phyloP scores from a whole-genome alignment of 2,329 filamentous ascomycete genomes.

The Fusarium devonianum region DNA sequence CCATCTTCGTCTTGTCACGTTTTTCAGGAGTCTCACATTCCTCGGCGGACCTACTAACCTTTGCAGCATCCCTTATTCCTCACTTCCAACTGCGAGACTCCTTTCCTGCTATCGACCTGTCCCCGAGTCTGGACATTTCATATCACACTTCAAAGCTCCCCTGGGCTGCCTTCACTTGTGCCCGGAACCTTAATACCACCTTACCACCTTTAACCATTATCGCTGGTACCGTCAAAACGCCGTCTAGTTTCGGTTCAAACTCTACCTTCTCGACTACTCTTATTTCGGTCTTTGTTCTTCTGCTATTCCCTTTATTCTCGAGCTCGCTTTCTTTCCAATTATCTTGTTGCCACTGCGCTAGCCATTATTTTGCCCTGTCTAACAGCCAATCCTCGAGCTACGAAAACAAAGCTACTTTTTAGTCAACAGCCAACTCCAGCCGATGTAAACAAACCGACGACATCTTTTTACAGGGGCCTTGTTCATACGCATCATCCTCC shows the following conservation, averaged over 20 bases:
- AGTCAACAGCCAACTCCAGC: constrained; percentile 29
- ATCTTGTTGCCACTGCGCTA: constrained; percentile 19
- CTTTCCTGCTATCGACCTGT: neutral
- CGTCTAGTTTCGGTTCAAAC: constrained; percentile 22
- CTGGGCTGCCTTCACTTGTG: constrained; percentile 23
- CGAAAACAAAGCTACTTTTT: constrained; percentile 23
- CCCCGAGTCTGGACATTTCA: constrained; percentile 13
- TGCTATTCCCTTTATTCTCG: constrained; percentile 4
- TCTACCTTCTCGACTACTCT: constrained; percentile 18
- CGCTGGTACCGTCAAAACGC: constrained; percentile 12
- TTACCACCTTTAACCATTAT: constrained; percentile 4
- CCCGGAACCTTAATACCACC: constrained; percentile 29
- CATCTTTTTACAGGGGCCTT: constrained; percentile 9
- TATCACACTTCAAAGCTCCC: constrained; percentile 23
- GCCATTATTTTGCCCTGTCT: constrained; percentile 24
- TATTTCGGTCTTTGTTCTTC: constrained; percentile 22
- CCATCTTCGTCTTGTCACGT: constrained; percentile 23
- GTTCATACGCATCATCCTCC: neutral
- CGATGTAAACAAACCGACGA: constrained; percentile 38
- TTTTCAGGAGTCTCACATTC: constrained; percentile 8
- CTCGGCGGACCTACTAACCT: constrained; percentile 22
- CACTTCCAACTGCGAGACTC: too few relatives aligned
- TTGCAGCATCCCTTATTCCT: constrained; percentile 8
- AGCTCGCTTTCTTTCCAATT: constrained; percentile 15
- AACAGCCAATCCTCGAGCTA: constrained; percentile 23